Base-by-base conservation (phyloP, 2,329 filamentous ascomycete genomes). In the Amesomyces nigricolor region DNA sequence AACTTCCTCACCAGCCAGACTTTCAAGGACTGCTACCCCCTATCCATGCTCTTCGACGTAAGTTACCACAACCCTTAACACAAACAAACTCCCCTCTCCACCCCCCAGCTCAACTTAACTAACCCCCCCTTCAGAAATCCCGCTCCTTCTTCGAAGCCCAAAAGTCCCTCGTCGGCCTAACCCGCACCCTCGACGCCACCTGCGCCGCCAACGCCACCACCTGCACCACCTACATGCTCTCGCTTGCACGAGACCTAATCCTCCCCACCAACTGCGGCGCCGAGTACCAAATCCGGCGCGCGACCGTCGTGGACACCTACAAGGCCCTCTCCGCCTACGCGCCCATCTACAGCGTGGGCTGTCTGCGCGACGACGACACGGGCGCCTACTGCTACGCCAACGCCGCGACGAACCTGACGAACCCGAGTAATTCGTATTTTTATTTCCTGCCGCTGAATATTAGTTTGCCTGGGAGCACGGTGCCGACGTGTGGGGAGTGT, bases 371-470 rank as follows among this genome's bases (percentile, higher is more conserved):
- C 66, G 76, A 81, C 0, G 71, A 75, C 0, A 84, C 83, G 1
- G 77, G 77, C 49, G 80, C 83, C 62, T 96, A 92, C 75, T 87
- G 83, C 74, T 96, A 90, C 69, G 88, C 88, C 62, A 86, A 89
- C 63, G 90, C 92, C 48, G 83, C 91, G 58, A 90, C 88, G 47
- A 95, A 96, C 71, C 68, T 74, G 5, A 80, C 82, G 19, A 86
- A 81, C 8, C 77, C 87, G 0, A 81, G 83, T 32, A 87, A 94
- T 68, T 80, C 83, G 35, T 92, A 91, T 66, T 79, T 94, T 37
- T 99, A 96, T 73, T 92, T 87, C 65, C 75, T 97, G 3, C 89
- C 91, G 0, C 78, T 95, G 53, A 94, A 94, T 57, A 78, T 85
- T 40, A 71, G 77, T 0, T 73, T 96, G 11, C 88, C 89, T 0